These are phyloP conservation scores for Shiraia bambusicola DNA, from an alignment of 2,329 filamentous ascomycete species.

Conservation along the genomic window DNA sequence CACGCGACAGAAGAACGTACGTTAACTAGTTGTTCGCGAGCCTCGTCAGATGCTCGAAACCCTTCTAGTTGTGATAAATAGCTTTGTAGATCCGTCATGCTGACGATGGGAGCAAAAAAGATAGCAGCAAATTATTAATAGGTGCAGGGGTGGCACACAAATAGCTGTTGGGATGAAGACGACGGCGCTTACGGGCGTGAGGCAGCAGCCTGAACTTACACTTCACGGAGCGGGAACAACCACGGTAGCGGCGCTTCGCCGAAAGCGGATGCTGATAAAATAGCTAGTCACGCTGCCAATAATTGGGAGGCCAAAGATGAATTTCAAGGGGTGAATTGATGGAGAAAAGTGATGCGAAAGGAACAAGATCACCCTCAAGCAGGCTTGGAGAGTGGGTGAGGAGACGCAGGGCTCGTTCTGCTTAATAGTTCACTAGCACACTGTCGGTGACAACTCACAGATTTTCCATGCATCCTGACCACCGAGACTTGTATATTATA, in stretches of 20 bases:
- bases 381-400: slow-evolving; percentile 1
- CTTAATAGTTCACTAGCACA: slow-evolving; percentile 4
- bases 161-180: not conserved
- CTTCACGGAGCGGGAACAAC: not conserved
- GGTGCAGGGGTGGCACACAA: not conserved
- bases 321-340: not conserved
- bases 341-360: not conserved
- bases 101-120: not conserved
- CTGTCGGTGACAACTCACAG: slow-evolving; percentile 1
- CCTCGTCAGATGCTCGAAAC: slow-evolving; percentile 41
- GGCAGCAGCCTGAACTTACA: slow-evolving; percentile 5
- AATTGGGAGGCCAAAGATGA: not conserved
- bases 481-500: not conserved
- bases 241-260: slow-evolving; percentile 1
- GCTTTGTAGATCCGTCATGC: slow-evolving; percentile 24
- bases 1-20: slow-evolving; percentile 21
- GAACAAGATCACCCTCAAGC: not conserved
- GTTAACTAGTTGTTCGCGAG: slow-evolving; percentile 37
- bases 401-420: slow-evolving; percentile 11
- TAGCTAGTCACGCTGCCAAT: not conserved
- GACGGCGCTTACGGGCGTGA: slow-evolving; percentile 4
- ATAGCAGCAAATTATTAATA: not conserved
- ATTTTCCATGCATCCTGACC: not conserved
- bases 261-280: not conserved
- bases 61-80: slow-evolving; percentile 32